A percentile compares a stretch with the other conserved stretches of the same genome.
phyloP scores from a whole-genome alignment of 192 early-diverging fungal genomes.

The Mortierella hygrophila region DNA sequence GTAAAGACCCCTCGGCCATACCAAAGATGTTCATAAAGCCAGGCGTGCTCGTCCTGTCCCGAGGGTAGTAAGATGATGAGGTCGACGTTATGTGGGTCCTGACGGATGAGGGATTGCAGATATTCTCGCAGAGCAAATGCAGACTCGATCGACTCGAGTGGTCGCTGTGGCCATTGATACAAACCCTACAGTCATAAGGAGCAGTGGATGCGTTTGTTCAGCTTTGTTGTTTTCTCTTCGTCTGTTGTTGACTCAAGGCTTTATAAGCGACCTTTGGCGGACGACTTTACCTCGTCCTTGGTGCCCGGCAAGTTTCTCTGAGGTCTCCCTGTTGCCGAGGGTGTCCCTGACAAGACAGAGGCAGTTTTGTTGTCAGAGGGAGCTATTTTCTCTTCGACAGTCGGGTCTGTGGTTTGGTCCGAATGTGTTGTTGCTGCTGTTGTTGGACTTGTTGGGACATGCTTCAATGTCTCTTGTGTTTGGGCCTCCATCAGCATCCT shows the following conservation, averaged over 20 bases:
- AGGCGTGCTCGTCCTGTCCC: slow-evolving; percentile 71
- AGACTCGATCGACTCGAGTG: slow-evolving; percentile 76
- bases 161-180: slow-evolving; percentile 61
- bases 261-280: too few species aligned
- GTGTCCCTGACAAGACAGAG: background rate
- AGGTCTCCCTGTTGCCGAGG: slow-evolving; percentile 2
- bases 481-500: slow-evolving; percentile 50
- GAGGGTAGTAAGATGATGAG: slow-evolving; percentile 71
- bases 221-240: background rate
- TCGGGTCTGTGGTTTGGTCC: background rate
- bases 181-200: slow-evolving; percentile 40
- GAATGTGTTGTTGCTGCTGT: background rate
- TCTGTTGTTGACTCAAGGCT: background rate
- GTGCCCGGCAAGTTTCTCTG: slow-evolving; percentile 48
- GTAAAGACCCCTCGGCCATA: slow-evolving; percentile 29
- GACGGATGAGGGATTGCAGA: slow-evolving; percentile 79
- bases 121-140: slow-evolving; percentile 84
- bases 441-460: slow-evolving; percentile 16
- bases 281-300: slow-evolving; percentile 36
- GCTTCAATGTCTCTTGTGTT: slow-evolving; percentile 27
- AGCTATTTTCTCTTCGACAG: background rate
- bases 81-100: slow-evolving; percentile 73
- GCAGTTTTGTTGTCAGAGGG: background rate
- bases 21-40: slow-evolving; percentile 95
- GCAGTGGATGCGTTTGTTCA: background rate